These are phyloP conservation scores for Magnolia officinalis DNA, from an alignment of 164 flowering plant genomes.

Conservation along the genomic window DNA sequence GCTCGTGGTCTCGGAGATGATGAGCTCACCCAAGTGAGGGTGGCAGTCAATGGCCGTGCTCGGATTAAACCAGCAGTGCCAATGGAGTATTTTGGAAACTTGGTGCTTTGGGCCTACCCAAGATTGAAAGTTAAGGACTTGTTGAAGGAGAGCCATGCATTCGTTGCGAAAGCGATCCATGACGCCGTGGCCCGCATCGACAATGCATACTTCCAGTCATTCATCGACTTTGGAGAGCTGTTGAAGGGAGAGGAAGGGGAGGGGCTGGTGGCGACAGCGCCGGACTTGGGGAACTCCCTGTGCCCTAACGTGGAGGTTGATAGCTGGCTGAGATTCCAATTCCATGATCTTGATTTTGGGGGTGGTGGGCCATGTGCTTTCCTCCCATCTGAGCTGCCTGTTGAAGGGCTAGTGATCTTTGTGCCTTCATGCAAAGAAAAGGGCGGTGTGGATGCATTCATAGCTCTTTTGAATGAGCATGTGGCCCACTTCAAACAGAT, in stretches of 20 bases:
- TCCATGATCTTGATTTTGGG: conserved; percentile 18
- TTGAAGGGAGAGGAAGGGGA: neutral
- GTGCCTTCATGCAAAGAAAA: conserved; percentile 17
- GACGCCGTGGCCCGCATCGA: conserved; percentile 10
- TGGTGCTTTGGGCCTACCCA: conserved; percentile 17
- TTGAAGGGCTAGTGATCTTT: conserved; percentile 11
- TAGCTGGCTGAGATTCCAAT: conserved; percentile 18
- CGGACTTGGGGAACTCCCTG: neutral
- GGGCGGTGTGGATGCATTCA: conserved; percentile 10
- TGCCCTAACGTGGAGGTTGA: conserved; percentile 17
- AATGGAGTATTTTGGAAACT: conserved; percentile 17
- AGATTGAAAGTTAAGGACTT: conserved; percentile 12
- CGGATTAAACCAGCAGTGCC: conserved; percentile 16
- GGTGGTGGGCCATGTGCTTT: conserved; percentile 15
- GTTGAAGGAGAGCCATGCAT: conserved; percentile 3
- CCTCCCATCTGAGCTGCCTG: conserved; percentile 15
- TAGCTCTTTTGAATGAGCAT: conserved; percentile 8
- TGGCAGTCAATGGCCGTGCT: conserved; percentile 26
- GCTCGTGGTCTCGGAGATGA: conserved; percentile 13
- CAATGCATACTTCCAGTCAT: conserved; percentile 16
- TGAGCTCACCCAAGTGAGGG: conserved; percentile 22
- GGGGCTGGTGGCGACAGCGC: neutral
- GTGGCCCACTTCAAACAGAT: conserved; percentile 10
- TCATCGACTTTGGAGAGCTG: conserved; percentile 17
- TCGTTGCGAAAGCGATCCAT: conserved; percentile 11